phyloP scores from a whole-genome alignment of 106 monocot species.

The Apostasia ramifera region DNA sequence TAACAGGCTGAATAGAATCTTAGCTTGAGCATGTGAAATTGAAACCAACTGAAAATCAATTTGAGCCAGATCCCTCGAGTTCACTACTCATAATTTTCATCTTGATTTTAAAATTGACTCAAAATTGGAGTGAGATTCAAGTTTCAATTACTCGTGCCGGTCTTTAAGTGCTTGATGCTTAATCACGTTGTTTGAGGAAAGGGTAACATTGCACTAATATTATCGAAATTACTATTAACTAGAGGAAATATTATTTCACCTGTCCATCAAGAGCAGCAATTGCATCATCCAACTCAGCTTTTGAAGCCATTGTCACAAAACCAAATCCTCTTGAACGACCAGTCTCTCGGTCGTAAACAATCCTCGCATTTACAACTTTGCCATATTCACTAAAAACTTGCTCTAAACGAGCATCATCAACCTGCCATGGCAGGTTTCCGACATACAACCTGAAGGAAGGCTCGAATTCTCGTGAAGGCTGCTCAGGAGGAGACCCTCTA shows the following conservation, averaged over 20 bases:
- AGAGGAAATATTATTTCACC: slow-evolving; percentile 20
- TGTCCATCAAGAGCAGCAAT: slow-evolving; percentile 92
- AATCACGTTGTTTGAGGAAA: not conserved
- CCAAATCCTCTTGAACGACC: slow-evolving; percentile 93
- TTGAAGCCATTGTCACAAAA: slow-evolving; percentile 76
- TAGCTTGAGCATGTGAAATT: too few relatives aligned
- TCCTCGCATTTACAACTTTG: slow-evolving; percentile 64
- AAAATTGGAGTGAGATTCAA: too few relatives aligned
- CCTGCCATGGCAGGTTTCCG: slow-evolving; percentile 87
- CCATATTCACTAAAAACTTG: slow-evolving; percentile 85
- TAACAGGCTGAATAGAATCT: too few relatives aligned
- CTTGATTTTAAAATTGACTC: not conserved
- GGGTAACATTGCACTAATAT: not conserved
- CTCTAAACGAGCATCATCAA: slow-evolving; percentile 69
- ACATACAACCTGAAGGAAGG: slow-evolving; percentile 70
- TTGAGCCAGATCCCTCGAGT: not conserved
- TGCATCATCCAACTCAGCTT: slow-evolving; percentile 71
- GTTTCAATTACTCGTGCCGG: too few relatives aligned
- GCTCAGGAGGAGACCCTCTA: slow-evolving; percentile 59
- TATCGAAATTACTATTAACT: not conserved
- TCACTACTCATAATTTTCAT: not conserved
- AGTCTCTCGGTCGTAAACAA: slow-evolving; percentile 79
- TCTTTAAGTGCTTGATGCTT: not conserved
- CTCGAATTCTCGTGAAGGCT: slow-evolving; percentile 23
- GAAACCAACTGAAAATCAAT: too few relatives aligned